A percentile compares a stretch with the other conserved stretches of the same genome.
These are phyloP conservation scores for Hanseniaspora uvarum DNA, from an alignment of 1,139 yeast genomes.

Conservation along the genomic window DNA sequence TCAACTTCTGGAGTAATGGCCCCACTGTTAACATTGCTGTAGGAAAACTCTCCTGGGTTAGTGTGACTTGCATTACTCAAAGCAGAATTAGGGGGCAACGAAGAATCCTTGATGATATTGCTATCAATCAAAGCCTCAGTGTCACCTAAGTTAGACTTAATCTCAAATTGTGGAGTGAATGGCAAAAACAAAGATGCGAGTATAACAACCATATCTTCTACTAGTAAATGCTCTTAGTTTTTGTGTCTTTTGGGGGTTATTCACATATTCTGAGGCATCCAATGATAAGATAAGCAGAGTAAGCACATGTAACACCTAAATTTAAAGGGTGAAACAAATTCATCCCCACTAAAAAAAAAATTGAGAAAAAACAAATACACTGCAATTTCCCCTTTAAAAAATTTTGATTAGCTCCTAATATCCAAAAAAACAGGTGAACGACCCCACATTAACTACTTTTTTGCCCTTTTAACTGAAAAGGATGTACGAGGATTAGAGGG, in stretches of 20 bases:
- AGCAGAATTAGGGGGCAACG: slow-evolving; percentile 4
- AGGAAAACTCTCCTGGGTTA: neutral
- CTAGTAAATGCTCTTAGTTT: neutral
- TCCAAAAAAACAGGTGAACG: neutral
- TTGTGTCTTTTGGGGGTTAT: neutral
- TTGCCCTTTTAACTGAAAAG: neutral
- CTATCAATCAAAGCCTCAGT: slow-evolving; percentile 26
- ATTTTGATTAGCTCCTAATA: neutral
- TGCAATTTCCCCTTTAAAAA: neutral
- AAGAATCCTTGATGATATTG: slow-evolving; percentile 20
- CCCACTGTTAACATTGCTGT: neutral
- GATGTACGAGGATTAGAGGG: neutral
- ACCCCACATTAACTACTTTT: too few relatives aligned
- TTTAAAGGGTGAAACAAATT: neutral
- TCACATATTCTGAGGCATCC: too few relatives aligned
- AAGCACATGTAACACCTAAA: too few relatives aligned
- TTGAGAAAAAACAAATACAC: neutral
- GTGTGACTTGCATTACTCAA: neutral
- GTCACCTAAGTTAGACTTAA: slow-evolving; percentile 24
- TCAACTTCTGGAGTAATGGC: slow-evolving; percentile 8
- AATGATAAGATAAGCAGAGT: too few relatives aligned
- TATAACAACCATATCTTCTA: slow-evolving; percentile 27
- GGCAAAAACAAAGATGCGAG: slow-evolving; percentile 31
- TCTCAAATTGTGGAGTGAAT: slow-evolving; percentile 30
- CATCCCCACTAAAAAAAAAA: neutral